phyloP scores from a whole-genome alignment of 1,139 yeast genomes.

The Kazachstania sp. region DNA sequence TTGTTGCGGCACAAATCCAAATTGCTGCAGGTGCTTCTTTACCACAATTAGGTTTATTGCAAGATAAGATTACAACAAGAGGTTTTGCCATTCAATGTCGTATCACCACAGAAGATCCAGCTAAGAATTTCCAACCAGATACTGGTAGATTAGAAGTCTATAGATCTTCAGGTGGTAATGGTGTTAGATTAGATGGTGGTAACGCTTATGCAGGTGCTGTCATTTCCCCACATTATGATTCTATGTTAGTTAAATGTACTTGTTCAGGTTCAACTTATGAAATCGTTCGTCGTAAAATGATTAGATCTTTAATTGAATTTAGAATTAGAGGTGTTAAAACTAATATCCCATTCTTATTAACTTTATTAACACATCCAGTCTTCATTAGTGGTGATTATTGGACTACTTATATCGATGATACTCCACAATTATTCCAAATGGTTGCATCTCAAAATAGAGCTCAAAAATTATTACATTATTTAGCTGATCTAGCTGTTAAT shows the following conservation, averaged over 20 bases:
- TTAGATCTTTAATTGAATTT: constrained; percentile 91
- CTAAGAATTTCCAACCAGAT: constrained; percentile 96
- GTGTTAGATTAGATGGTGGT: constrained; percentile 98
- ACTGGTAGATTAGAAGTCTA: constrained; percentile 98
- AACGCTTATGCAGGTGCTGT: constrained; percentile 98
- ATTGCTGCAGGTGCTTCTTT: constrained; percentile 97
- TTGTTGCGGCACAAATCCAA: constrained; percentile 98
- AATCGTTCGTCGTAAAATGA: constrained; percentile 94
- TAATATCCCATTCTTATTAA: constrained; percentile 89
- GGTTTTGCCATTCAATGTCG: constrained; percentile 99
- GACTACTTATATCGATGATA: constrained; percentile 98
- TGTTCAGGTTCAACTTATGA: constrained; percentile 96
- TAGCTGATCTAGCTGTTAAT: constrained; percentile 89
- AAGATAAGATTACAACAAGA: constrained; percentile 88
- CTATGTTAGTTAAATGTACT: constrained; percentile 96
- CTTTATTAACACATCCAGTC: constrained; percentile 87
- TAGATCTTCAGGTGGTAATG: constrained; percentile 98
- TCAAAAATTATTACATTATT: constrained; percentile 76
- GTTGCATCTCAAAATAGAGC: constrained; percentile 94
- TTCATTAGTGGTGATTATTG: constrained; percentile 85
- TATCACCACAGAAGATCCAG: constrained; percentile 97
- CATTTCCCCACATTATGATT: constrained; percentile 95
- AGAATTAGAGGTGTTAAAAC: constrained; percentile 99
- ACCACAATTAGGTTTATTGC: constrained; percentile 82
- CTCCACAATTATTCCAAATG: constrained; percentile 93